These are phyloP conservation scores for Micractinium sp. DNA, from an alignment of 139 green algal species.

Conservation along the genomic window DNA sequence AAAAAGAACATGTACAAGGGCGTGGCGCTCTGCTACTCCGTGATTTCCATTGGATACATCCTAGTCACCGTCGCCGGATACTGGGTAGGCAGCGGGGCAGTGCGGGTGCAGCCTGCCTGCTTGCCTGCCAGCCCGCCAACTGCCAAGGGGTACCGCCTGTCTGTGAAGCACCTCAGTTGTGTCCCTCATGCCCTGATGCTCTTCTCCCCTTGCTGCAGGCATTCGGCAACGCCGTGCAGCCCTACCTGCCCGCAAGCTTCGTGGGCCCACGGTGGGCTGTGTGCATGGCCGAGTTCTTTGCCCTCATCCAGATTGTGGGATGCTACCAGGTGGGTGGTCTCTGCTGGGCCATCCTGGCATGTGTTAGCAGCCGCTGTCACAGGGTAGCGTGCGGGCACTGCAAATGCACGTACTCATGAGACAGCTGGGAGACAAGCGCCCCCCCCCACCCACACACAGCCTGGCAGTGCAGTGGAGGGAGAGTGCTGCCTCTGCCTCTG, in stretches of 20 bases:
- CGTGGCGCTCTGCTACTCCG: conserved; percentile 38
- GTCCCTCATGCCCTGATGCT: not conserved
- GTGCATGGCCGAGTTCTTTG: conserved; percentile 40
- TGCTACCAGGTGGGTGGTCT: conserved; percentile 46
- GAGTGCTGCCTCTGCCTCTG: no score
- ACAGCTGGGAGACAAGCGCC: not conserved
- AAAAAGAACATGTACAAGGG: conserved; percentile 48
- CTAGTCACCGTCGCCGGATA: conserved; percentile 47
- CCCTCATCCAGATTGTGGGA: conserved; percentile 53
- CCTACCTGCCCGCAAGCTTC: conserved; percentile 18
- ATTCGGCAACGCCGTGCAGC: conserved; percentile 45
- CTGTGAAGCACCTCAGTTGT: not conserved
- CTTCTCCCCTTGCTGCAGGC: conserved; percentile 1
- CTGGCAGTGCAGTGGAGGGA: not conserved
- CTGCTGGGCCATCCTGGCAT: not conserved
- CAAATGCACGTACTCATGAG: not conserved
- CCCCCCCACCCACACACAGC: no score
- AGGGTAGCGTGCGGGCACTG: no score
- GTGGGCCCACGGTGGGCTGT: conserved; percentile 39
- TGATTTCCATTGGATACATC: conserved; percentile 46
- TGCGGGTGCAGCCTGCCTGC: not conserved
- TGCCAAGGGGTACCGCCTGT: not conserved
- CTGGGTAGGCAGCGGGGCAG: conserved; percentile 16
- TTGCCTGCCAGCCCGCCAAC: not conserved
- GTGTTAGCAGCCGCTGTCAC: not conserved